phyloP scores from a whole-genome alignment of 2,329 filamentous ascomycete genomes.

The Fusarium nelsonii region DNA sequence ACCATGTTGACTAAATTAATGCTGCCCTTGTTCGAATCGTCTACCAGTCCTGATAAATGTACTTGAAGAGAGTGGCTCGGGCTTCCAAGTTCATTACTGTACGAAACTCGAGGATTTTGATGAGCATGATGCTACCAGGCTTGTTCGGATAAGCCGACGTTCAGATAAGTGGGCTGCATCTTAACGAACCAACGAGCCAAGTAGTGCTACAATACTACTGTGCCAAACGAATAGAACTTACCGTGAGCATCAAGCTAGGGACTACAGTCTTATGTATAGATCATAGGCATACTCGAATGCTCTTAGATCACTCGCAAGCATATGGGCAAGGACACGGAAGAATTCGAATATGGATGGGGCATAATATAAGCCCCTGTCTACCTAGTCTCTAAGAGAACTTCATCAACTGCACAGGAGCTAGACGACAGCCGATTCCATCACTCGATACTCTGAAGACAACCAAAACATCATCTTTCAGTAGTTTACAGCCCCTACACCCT shows the following conservation, averaged over 20 bases:
- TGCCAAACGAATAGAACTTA: background rate
- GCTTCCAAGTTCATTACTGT: background rate
- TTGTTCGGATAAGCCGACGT: background rate
- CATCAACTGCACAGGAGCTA: slow-evolving; percentile 22
- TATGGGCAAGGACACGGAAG: too few species aligned
- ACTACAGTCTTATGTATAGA: background rate
- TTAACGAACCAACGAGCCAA: background rate
- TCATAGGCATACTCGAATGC: background rate
- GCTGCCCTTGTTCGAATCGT: too few species aligned
- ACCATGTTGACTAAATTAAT: background rate
- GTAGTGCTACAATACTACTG: background rate
- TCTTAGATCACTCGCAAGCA: too few species aligned
- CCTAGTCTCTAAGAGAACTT: slow-evolving; percentile 15
- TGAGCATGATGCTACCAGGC: background rate
- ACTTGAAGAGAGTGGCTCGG: background rate
- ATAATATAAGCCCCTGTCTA: background rate
- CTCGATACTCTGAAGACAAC: slow-evolving; percentile 26
- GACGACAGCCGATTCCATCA: background rate
- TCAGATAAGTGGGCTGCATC: background rate
- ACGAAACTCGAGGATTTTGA: background rate
- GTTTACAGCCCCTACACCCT: slow-evolving; percentile 20
- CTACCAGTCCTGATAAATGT: too few species aligned
- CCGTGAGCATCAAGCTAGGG: background rate
- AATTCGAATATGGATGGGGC: too few species aligned
- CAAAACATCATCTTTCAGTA: slow-evolving; percentile 29